Conservation (phyloP, 768 basidiomycete species). For the Psilocybe cyanescens region DNA sequence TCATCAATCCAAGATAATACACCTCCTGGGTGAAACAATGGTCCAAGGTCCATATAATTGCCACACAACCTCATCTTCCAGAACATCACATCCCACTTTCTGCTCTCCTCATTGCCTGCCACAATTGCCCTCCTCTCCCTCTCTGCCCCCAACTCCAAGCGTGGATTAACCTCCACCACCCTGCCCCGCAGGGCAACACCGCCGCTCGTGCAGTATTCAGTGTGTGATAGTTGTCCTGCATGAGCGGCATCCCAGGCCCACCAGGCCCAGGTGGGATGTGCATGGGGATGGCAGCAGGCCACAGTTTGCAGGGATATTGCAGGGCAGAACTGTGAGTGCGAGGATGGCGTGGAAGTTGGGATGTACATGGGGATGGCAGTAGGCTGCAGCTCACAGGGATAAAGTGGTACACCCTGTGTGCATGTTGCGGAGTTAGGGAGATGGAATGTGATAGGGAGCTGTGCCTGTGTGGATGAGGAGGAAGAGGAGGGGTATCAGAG, state of each 20-base stretch:
- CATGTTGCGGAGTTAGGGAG: neutral
- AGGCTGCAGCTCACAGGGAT: no score
- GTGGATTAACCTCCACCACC: slow-evolving; percentile 10
- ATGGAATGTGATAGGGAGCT: slow-evolving; percentile 14
- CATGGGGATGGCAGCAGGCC: slow-evolving; percentile 45
- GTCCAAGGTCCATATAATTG: slow-evolving; percentile 28
- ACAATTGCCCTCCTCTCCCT: neutral
- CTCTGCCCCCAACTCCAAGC: neutral
- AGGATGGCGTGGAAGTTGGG: slow-evolving; percentile 25
- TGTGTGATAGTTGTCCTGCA: slow-evolving; percentile 63
- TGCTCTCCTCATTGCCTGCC: slow-evolving; percentile 33
- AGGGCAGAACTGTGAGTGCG: slow-evolving; percentile 29
- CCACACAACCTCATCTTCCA: slow-evolving; percentile 52
- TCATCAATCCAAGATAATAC: slow-evolving; percentile 55
- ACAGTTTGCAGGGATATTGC: slow-evolving; percentile 57
- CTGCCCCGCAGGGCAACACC: slow-evolving; percentile 28
- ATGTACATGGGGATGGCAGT: no score
- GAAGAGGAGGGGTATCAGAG: neutral
- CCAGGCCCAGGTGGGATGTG: slow-evolving; percentile 27
- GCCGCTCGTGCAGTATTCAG: slow-evolving; percentile 49
- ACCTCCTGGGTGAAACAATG: slow-evolving; percentile 32
- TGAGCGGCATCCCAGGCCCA: slow-evolving; percentile 32
- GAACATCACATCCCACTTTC: slow-evolving; percentile 61
- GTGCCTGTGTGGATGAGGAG: slow-evolving; percentile 54
- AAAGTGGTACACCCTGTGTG: slow-evolving; percentile 6